A percentile compares a stretch with the other conserved stretches of the same genome.
These are phyloP conservation scores for Gracilaria domingensis DNA, from an alignment of 23 red algal species.

Conservation along the genomic window DNA sequence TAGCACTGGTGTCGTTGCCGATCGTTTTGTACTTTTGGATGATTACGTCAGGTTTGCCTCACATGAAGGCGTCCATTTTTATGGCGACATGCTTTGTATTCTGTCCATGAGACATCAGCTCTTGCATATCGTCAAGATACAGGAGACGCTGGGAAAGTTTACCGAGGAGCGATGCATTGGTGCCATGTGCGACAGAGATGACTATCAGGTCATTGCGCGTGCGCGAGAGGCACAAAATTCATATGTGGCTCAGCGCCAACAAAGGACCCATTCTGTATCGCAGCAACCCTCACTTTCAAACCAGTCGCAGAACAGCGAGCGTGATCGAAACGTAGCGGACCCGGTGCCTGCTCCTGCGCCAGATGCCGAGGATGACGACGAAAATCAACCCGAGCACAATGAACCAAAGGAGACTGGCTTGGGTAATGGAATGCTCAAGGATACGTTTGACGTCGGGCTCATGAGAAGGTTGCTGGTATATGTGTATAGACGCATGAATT, in stretches of 20 bases:
- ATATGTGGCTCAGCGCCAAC: background rate
- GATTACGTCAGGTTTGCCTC: slow-evolving; percentile 72
- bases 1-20: slow-evolving; percentile 47
- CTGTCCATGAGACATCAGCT: slow-evolving; percentile 70
- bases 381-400: background rate
- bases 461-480: slow-evolving; percentile 86
- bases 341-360: too few species aligned
- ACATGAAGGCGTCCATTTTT: slow-evolving; percentile 74
- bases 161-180: slow-evolving; percentile 43
- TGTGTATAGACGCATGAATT: slow-evolving; percentile 51
- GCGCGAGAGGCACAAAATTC: slow-evolving; percentile 50
- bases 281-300: background rate
- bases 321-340: background rate
- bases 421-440: slow-evolving; percentile 59
- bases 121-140: slow-evolving; percentile 68
- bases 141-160: slow-evolving; percentile 58
- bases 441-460: slow-evolving; percentile 62
- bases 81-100: slow-evolving; percentile 77
- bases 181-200: slow-evolving; percentile 54
- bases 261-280: background rate
- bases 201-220: slow-evolving; percentile 53
- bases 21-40: slow-evolving; percentile 66
- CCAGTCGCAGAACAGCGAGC: background rate
- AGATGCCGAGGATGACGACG: slow-evolving; percentile 2
- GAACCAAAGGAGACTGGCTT: slow-evolving; percentile 70